Conservation (phyloP, 768 basidiomycete species). For the Termitomyces sp. region DNA sequence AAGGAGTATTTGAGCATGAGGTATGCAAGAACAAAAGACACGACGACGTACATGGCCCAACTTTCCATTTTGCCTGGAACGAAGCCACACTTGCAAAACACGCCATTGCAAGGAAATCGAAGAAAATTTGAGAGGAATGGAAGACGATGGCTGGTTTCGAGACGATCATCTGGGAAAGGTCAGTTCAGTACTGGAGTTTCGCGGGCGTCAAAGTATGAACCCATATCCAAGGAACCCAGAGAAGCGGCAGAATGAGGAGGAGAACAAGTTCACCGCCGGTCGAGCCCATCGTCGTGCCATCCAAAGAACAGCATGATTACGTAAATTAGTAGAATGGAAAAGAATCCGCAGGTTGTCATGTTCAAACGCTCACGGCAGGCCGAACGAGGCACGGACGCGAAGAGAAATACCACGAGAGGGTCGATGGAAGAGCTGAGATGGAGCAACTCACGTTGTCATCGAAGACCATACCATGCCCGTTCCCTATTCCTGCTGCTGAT, state of each 20-base stretch:
- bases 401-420: background rate
- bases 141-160: conserved; percentile 78
- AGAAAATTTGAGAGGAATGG: conserved; percentile 77
- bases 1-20: background rate
- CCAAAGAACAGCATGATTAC: conserved; percentile 40
- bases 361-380: background rate
- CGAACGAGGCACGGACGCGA: conserved; percentile 1
- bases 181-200: background rate
- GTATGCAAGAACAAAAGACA: background rate
- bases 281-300: conserved; percentile 32
- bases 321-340: conserved; percentile 24
- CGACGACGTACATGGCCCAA: conserved; percentile 75
- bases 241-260: conserved; percentile 58
- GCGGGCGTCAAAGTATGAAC: conserved; percentile 30
- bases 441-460: conserved; percentile 68
- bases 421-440: background rate
- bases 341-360: background rate
- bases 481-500: conserved; percentile 52
- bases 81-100: conserved; percentile 86
- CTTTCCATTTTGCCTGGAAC: conserved; percentile 80
- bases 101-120: conserved; percentile 89
- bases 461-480: conserved; percentile 53
- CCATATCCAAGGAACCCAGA: conserved; percentile 68
- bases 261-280: conserved; percentile 46
- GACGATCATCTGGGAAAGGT: conserved; percentile 67